phyloP scores from a whole-genome alignment of 2,329 filamentous ascomycete genomes.

The Neophaeococcomyces mojaviensis region DNA sequence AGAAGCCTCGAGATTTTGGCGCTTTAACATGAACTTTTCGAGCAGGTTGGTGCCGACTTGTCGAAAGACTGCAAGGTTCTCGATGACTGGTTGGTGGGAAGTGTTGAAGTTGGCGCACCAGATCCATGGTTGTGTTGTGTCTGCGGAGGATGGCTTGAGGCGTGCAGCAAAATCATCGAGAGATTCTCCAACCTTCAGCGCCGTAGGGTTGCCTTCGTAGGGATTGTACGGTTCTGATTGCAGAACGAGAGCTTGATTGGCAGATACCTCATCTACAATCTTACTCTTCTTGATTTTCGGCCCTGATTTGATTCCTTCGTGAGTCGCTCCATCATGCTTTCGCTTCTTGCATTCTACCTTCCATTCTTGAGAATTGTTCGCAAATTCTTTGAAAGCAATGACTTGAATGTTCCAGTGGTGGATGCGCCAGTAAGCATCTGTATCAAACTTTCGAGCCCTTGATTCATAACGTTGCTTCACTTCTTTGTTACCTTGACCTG shows the following conservation, averaged over 20 bases:
- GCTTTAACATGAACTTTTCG: conserved; percentile 41
- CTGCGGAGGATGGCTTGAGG: conserved; percentile 52
- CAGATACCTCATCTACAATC: conserved; percentile 13
- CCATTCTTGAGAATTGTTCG: conserved; percentile 4
- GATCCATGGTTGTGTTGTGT: conserved; percentile 56
- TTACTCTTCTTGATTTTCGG: not conserved
- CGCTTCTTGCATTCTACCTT: conserved; percentile 1
- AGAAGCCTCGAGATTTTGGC: conserved; percentile 36
- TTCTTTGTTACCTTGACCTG: conserved; percentile 47
- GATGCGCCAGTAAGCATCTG: conserved; percentile 42
- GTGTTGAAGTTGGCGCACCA: conserved; percentile 58
- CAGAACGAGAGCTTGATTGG: not conserved
- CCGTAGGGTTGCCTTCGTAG: conserved; percentile 46
- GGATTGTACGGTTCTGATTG: conserved; percentile 46
- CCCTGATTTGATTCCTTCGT: too few relatives aligned
- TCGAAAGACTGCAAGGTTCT: conserved; percentile 44
- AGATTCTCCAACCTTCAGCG: conserved; percentile 58
- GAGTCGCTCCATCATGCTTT: too few relatives aligned
- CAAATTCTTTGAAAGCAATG: conserved; percentile 10
- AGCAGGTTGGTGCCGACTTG: conserved; percentile 50
- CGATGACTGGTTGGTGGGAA: conserved; percentile 33
- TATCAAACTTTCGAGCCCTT: conserved; percentile 47
- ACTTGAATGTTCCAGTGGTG: conserved; percentile 19
- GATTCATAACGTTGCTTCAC: conserved; percentile 42
- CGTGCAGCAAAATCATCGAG: conserved; percentile 59